These are phyloP conservation scores for Fusarium sp. DNA, from an alignment of 2,329 filamentous ascomycete genomes.

Conservation along the genomic window DNA sequence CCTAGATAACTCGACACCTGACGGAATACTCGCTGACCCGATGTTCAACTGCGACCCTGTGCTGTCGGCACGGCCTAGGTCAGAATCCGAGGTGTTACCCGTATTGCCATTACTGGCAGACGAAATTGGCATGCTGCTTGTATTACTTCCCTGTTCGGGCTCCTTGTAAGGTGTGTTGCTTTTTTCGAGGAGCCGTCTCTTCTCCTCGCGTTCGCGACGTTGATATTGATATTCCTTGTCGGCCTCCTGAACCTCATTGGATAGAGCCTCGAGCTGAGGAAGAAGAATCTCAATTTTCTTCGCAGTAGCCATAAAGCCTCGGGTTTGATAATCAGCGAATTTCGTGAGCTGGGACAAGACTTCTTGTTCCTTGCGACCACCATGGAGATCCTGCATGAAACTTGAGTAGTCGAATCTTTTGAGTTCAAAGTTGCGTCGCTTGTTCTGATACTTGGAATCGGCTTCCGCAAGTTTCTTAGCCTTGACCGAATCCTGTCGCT, in stretches of 20 bases:
- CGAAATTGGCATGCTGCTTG: slow-evolving; percentile 48
- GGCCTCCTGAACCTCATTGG: slow-evolving; percentile 87
- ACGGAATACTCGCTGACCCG: slow-evolving; percentile 46
- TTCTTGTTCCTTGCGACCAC: slow-evolving; percentile 97
- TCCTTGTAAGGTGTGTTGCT: slow-evolving; percentile 80
- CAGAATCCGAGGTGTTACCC: slow-evolving; percentile 70
- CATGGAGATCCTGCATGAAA: slow-evolving; percentile 99
- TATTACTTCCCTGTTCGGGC: slow-evolving; percentile 67
- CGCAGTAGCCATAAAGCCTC: slow-evolving; percentile 81
- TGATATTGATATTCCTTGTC: slow-evolving; percentile 98
- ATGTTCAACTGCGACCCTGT: slow-evolving; percentile 74
- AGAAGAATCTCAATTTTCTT: slow-evolving; percentile 89
- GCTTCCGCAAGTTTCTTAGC: slow-evolving; percentile 96
- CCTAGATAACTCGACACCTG: slow-evolving; percentile 61
- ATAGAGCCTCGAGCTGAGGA: slow-evolving; percentile 89
- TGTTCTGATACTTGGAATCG: slow-evolving; percentile 94
- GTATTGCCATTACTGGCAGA: slow-evolving; percentile 58
- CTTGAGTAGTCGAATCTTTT: slow-evolving; percentile 99
- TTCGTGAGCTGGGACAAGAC: slow-evolving; percentile 93
- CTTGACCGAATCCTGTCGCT: slow-evolving; percentile 94
- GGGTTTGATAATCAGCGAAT: slow-evolving; percentile 91
- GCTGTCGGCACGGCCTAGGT: slow-evolving; percentile 79
- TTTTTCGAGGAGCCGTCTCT: slow-evolving; percentile 89
- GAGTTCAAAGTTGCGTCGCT: slow-evolving; percentile 93
- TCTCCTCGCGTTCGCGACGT: slow-evolving; percentile 94